A percentile compares a stretch with the other conserved stretches of the same genome.
Conservation (phyloP, 1,139 yeast genomes). For the Suhomyces chickasaworum region DNA sequence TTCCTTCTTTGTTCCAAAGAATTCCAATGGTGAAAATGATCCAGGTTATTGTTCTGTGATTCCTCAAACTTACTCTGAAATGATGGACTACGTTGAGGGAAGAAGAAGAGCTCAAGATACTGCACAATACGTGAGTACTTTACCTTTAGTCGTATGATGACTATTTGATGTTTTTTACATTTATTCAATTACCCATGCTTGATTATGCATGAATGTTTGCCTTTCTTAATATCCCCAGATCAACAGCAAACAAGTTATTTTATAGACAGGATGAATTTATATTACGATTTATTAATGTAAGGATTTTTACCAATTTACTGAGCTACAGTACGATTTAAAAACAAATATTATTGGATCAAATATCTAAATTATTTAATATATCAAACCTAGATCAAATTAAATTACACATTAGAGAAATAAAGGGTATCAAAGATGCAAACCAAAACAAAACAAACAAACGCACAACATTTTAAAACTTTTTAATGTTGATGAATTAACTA, state of each 20-base stretch:
- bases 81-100: conserved; percentile 89
- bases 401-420: conserved; percentile 12
- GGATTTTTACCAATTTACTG: too few relatives aligned
- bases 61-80: conserved; percentile 86
- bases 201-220: background rate
- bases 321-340: background rate
- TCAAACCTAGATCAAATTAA: conserved; percentile 5
- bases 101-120: conserved; percentile 87
- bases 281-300: background rate
- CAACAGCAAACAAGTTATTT: background rate
- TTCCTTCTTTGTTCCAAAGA: conserved; percentile 79
- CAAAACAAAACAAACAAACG: conserved; percentile 4
- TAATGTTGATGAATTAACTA: conserved; percentile 7
- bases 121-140: conserved; percentile 61
- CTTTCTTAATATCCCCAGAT: background rate
- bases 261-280: background rate
- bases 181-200: background rate
- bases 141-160: conserved; percentile 24
- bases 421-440: conserved; percentile 12
- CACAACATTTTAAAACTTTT: conserved; percentile 5
- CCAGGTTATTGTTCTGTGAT: conserved; percentile 65
- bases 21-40: conserved; percentile 34
- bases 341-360: background rate
- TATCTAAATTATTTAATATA: background rate
- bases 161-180: background rate